phyloP scores from a whole-genome alignment of 2,329 filamentous ascomycete genomes.

The Ceratocystis huliohia region DNA sequence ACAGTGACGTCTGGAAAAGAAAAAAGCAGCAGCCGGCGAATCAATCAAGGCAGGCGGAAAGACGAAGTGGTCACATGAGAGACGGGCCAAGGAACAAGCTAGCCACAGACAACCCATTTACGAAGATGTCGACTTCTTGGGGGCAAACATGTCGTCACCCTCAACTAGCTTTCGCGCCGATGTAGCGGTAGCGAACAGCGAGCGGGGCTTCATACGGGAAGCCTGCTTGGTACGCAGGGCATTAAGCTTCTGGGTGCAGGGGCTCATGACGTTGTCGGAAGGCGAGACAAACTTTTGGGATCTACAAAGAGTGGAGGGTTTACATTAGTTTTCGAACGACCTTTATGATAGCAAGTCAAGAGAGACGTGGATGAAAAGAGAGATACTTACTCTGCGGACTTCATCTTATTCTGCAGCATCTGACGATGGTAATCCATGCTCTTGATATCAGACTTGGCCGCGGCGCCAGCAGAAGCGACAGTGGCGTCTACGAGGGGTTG shows the following conservation, averaged over 20 bases:
- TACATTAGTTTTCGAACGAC: not conserved
- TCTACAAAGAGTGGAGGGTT: slow-evolving; percentile 24
- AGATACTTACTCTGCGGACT: slow-evolving; percentile 44
- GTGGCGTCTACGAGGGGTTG: slow-evolving; percentile 19
- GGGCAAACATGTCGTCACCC: slow-evolving; percentile 31
- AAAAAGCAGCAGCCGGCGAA: no score
- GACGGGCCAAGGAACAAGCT: no score
- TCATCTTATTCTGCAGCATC: slow-evolving; percentile 59
- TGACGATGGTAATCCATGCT: slow-evolving; percentile 69
- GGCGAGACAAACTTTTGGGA: slow-evolving; percentile 59
- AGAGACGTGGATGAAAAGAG: not conserved
- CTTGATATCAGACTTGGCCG: slow-evolving; percentile 40
- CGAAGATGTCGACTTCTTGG: slow-evolving; percentile 24
- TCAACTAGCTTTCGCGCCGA: slow-evolving; percentile 48
- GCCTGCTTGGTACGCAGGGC: slow-evolving; percentile 70
- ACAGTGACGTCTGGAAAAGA: no score
- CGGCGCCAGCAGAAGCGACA: slow-evolving; percentile 25
- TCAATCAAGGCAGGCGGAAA: no score
- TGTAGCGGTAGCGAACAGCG: slow-evolving; percentile 49
- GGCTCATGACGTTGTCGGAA: slow-evolving; percentile 81
- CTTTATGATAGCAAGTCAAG: not conserved
- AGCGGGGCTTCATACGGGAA: slow-evolving; percentile 57
- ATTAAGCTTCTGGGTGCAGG: slow-evolving; percentile 69
- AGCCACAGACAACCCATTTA: not conserved
- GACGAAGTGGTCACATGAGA: no score